Evolutionary conservation across 805 yeast species (phyloP).

Genomic region (Teunomyces cretensis): DNA sequence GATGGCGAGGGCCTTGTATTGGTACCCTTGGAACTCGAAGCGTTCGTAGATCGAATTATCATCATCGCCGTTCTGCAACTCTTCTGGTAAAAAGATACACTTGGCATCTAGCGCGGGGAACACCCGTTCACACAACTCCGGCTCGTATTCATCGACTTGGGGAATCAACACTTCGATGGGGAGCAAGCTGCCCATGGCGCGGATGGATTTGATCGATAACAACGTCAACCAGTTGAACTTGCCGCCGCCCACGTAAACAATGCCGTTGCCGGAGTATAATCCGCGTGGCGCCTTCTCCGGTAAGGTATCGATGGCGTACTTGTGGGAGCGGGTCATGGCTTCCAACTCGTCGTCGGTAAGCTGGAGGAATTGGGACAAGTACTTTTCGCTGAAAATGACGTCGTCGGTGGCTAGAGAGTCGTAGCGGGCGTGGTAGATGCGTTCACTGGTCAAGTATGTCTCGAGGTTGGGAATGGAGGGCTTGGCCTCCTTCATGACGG

Average conservation of each 20-base stretch:
- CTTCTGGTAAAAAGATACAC: slow-evolving; percentile 38
- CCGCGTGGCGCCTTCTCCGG: slow-evolving; percentile 40
- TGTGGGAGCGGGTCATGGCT: slow-evolving; percentile 49
- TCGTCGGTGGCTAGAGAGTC: slow-evolving; percentile 23
- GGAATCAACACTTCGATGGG: slow-evolving; percentile 88
- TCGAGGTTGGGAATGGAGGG: slow-evolving; percentile 47
- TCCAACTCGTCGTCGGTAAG: slow-evolving; percentile 42
- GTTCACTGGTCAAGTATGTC: slow-evolving; percentile 43
- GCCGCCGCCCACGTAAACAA: slow-evolving; percentile 81
- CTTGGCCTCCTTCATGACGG: slow-evolving; percentile 37
- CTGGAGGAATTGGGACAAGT: slow-evolving; percentile 49
- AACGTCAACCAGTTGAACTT: slow-evolving; percentile 70
- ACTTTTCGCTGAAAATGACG: slow-evolving; percentile 50
- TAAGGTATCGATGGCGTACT: slow-evolving; percentile 41
- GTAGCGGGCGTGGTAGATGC: slow-evolving; percentile 58
- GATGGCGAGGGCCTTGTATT: slow-evolving; percentile 43
- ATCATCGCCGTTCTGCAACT: slow-evolving; percentile 17
- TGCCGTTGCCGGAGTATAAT: slow-evolving; percentile 48
- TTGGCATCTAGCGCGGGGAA: slow-evolving; percentile 40
- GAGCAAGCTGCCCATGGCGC: slow-evolving; percentile 63
- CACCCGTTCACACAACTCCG: slow-evolving; percentile 48
- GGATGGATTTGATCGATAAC: slow-evolving; percentile 59
- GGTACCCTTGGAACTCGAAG: slow-evolving; percentile 45
- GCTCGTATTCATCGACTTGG: slow-evolving; percentile 64
- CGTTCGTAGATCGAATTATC: slow-evolving; percentile 20